Evolutionary conservation across 2,329 filamentous ascomycete species (phyloP).

Genomic region (Colletotrichum sp.): DNA sequence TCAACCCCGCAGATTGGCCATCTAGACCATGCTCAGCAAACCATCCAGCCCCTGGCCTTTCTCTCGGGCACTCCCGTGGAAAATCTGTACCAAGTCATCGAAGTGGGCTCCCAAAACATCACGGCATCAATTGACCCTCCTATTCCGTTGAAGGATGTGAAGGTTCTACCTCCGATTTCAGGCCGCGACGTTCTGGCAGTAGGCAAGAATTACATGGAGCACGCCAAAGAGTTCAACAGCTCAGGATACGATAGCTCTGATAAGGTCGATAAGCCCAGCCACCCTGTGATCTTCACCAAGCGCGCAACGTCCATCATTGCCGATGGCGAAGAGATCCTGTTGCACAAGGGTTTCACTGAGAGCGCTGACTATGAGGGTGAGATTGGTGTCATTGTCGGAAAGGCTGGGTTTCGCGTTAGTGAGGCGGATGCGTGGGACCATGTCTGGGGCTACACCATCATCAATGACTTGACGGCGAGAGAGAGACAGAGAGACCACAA

Average conservation of each 20-base stretch:
- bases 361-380: conserved; percentile 62
- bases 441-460: conserved; percentile 62
- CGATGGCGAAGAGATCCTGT: conserved; percentile 48
- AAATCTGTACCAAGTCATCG: conserved; percentile 57
- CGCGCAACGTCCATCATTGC: conserved; percentile 58
- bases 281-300: conserved; percentile 63
- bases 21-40: background rate
- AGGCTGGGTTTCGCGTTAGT: conserved; percentile 45
- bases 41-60: conserved; percentile 48
- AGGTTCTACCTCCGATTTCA: conserved; percentile 50
- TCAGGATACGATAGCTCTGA: conserved; percentile 61
- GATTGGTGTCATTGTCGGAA: conserved; percentile 61
- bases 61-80: conserved; percentile 49
- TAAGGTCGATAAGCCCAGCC: conserved; percentile 54
- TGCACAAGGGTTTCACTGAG: conserved; percentile 51
- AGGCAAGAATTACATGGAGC: conserved; percentile 62
- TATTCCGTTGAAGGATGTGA: conserved; percentile 38
- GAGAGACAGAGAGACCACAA: conserved; percentile 61
- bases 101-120: conserved; percentile 45
- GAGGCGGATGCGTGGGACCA: conserved; percentile 52
- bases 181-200: conserved; percentile 59
- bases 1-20: background rate
- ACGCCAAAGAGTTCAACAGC: conserved; percentile 62
- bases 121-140: conserved; percentile 32
- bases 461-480: conserved; percentile 58